Evolutionary conservation across 2,329 filamentous ascomycete species (phyloP).

Genomic region (Ascochyta rabiei): DNA sequence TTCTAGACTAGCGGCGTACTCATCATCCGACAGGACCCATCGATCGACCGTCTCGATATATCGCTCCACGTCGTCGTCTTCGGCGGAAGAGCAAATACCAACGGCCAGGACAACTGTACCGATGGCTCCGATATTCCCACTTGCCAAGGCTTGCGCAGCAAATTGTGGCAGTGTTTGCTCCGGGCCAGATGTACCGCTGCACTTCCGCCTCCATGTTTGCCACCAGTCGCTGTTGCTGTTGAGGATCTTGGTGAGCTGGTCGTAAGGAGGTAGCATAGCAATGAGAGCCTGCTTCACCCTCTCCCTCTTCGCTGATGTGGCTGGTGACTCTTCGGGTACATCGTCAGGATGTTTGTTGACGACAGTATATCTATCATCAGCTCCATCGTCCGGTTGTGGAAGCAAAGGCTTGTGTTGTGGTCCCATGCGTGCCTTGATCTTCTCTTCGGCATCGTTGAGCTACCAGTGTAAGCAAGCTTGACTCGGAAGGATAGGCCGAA

Average conservation of each 20-base stretch:
- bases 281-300: conserved; percentile 45
- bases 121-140: conserved; percentile 49
- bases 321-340: conserved; percentile 26
- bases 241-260: conserved; percentile 41
- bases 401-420: conserved; percentile 24
- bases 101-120: conserved; percentile 46
- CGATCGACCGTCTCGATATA: conserved; percentile 56
- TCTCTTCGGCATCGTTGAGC: conserved; percentile 46
- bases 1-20: conserved; percentile 57
- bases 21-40: conserved; percentile 57
- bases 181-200: conserved; percentile 49
- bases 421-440: conserved; percentile 36
- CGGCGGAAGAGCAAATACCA: conserved; percentile 48
- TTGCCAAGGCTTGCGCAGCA: conserved; percentile 54
- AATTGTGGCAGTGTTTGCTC: conserved; percentile 47
- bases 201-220: conserved; percentile 51
- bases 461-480: conserved; percentile 24
- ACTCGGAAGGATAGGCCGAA: not conserved
- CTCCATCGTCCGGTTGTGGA: conserved; percentile 14
- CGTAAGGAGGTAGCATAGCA: conserved; percentile 42
- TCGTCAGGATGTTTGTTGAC: conserved; percentile 41
- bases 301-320: conserved; percentile 41
- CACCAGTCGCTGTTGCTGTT: conserved; percentile 51
- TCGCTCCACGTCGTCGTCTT: conserved; percentile 53
- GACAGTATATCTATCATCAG: conserved; percentile 36